phyloP scores from a whole-genome alignment of 2,329 filamentous ascomycete species.

The Exserohilum rostratum region DNA sequence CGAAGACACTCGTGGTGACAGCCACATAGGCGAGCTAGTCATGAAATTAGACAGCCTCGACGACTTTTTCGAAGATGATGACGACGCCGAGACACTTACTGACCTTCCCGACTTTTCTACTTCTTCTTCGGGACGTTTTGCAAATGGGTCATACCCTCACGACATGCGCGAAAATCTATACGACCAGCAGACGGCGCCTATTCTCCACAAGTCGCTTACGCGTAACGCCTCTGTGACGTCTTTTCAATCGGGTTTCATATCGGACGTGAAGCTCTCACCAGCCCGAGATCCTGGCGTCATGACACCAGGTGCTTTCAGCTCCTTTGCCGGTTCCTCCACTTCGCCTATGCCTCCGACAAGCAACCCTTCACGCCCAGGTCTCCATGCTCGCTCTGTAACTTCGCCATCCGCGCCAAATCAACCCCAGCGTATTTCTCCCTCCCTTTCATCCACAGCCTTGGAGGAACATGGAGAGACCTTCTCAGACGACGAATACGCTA shows the following conservation, averaged over 20 bases:
- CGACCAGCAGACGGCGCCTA: conserved; percentile 90
- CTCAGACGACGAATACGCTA: conserved; percentile 75
- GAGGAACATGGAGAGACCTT: conserved; percentile 78
- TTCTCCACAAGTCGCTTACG: conserved; percentile 79
- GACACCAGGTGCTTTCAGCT: conserved; percentile 63
- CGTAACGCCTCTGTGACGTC: conserved; percentile 73
- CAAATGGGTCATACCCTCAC: conserved; percentile 33
- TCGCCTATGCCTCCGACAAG: conserved; percentile 27
- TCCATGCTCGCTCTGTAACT: conserved; percentile 84
- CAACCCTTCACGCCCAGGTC: conserved; percentile 60
- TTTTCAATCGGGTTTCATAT: conserved; percentile 83
- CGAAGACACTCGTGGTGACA: conserved; percentile 75
- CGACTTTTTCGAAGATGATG: conserved; percentile 60
- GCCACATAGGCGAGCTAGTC: conserved; percentile 81
- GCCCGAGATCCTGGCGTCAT: conserved; percentile 58
- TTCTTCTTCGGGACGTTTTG: conserved; percentile 39
- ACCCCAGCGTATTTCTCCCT: conserved; percentile 53
- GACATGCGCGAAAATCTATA: conserved; percentile 74
- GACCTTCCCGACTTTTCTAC: conserved; percentile 42
- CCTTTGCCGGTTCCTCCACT: conserved; percentile 36
- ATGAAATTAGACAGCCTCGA: conserved; percentile 62
- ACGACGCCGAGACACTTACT: conserved; percentile 45
- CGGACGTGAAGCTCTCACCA: conserved; percentile 69
- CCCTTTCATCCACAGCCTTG: conserved; percentile 69
- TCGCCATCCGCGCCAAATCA: conserved; percentile 68